phyloP scores from a whole-genome alignment of 805 yeast genomes.

The Saturnispora diversa region DNA sequence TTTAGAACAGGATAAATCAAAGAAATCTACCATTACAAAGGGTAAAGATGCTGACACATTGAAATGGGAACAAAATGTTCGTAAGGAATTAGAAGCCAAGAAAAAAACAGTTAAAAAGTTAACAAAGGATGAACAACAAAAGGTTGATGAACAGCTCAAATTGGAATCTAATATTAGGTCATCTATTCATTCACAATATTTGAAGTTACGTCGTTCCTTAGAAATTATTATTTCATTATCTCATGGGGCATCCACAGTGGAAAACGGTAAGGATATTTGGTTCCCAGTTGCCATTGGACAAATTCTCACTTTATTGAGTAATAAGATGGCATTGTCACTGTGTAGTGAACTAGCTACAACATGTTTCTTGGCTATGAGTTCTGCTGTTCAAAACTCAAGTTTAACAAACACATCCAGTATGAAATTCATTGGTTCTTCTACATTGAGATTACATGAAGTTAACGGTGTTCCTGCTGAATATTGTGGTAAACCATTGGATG shows the following conservation, averaged over 20 bases:
- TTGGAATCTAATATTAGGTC: constrained; percentile 54
- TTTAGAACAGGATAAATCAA: constrained; percentile 34
- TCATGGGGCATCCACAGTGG: constrained; percentile 39
- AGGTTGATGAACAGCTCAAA: constrained; percentile 53
- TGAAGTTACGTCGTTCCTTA: constrained; percentile 40
- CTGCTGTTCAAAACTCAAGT: constrained; percentile 34
- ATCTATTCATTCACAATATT: constrained; percentile 33
- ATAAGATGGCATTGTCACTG: constrained; percentile 23
- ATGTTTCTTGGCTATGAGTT: constrained; percentile 49
- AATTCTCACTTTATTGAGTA: constrained; percentile 39
- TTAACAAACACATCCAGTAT: constrained; percentile 41
- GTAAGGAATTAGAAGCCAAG: constrained; percentile 63
- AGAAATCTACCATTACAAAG: constrained; percentile 44
- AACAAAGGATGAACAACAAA: constrained; percentile 66
- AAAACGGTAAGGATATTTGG: constrained; percentile 66
- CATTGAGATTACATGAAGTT: constrained; percentile 48
- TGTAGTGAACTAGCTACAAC: constrained; percentile 37
- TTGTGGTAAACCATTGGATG: constrained; percentile 44
- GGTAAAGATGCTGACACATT: constrained; percentile 76
- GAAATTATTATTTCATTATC: constrained; percentile 49
- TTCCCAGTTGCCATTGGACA: constrained; percentile 53
- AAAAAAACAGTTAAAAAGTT: constrained; percentile 40
- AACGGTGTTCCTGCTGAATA: constrained; percentile 39
- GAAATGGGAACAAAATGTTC: constrained; percentile 83
- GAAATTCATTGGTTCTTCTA: constrained; percentile 58